Evolutionary conservation across 1,284 basidiomycete species (phyloP).

Genomic region (Garcileccinum viscosum): DNA sequence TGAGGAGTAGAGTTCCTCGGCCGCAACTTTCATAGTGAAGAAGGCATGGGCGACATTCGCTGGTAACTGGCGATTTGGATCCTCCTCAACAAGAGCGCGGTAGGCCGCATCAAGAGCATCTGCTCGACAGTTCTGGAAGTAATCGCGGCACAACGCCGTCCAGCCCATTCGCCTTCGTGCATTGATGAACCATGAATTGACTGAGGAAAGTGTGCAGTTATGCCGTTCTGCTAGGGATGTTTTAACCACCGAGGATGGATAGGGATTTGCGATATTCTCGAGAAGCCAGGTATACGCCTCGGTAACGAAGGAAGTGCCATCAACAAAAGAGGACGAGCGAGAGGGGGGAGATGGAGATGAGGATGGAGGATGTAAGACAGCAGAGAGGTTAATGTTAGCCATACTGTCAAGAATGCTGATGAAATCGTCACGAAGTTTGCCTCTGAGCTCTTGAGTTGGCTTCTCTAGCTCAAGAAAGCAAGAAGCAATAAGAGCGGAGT

Average conservation of each 20-base stretch:
- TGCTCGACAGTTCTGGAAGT: not conserved
- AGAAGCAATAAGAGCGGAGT: not conserved
- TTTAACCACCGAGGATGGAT: not conserved
- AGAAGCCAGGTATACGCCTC: conserved; percentile 22
- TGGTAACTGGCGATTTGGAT: not conserved
- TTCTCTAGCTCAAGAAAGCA: too few species aligned
- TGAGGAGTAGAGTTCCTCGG: not conserved
- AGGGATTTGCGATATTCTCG: not conserved
- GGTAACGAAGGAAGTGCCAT: conserved; percentile 35
- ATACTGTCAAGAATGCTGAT: not conserved
- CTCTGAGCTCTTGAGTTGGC: too few species aligned
- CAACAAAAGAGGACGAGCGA: not conserved
- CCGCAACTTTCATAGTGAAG: not conserved
- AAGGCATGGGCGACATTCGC: not conserved
- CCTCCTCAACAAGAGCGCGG: not conserved
- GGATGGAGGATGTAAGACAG: not conserved
- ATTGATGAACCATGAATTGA: not conserved
- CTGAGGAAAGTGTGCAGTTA: not conserved
- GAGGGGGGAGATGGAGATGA: not conserved
- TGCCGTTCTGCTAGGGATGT: not conserved
- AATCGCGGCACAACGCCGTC: not conserved
- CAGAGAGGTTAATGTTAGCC: not conserved
- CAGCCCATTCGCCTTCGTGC: not conserved
- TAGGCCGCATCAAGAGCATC: not conserved
- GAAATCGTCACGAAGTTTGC: not conserved